Evolutionary conservation across 805 yeast species (phyloP).

Genomic region (Pichia thaimueangensis): DNA sequence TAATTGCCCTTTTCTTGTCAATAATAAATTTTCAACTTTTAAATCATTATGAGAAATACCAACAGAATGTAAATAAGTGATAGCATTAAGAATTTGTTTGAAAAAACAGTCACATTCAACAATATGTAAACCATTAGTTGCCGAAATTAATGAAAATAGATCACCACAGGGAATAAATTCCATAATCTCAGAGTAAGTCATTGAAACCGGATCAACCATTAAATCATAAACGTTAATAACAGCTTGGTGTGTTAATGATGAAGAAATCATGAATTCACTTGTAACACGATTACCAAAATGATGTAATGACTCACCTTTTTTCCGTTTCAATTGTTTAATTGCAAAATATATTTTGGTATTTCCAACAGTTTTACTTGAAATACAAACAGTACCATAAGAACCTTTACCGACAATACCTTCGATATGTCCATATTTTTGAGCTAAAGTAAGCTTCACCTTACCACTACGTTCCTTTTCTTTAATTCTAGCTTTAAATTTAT

Average conservation of each 20-base stretch:
- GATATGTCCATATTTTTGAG: slow-evolving; percentile 44
- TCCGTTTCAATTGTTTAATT: slow-evolving; percentile 66
- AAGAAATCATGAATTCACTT: slow-evolving; percentile 85
- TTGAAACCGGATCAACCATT: slow-evolving; percentile 62
- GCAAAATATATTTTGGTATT: slow-evolving; percentile 49
- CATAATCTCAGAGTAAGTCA: slow-evolving; percentile 85
- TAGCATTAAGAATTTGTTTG: slow-evolving; percentile 78
- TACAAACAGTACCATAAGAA: slow-evolving; percentile 42
- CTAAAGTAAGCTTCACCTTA: slow-evolving; percentile 30
- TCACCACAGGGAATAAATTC: slow-evolving; percentile 92
- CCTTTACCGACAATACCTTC: slow-evolving; percentile 45
- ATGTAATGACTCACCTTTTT: slow-evolving; percentile 50
- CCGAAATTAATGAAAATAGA: slow-evolving; percentile 52
- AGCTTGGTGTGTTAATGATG: slow-evolving; percentile 67
- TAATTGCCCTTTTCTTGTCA: slow-evolving; percentile 59
- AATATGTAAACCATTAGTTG: slow-evolving; percentile 47
- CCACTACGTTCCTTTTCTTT: slow-evolving; percentile 14
- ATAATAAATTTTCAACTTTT: slow-evolving; percentile 78
- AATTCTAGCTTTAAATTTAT: slow-evolving; percentile 28
- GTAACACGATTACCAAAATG: slow-evolving; percentile 68
- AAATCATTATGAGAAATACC: slow-evolving; percentile 94
- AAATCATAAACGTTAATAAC: slow-evolving; percentile 74
- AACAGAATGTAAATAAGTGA: slow-evolving; percentile 78
- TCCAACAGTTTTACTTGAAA: slow-evolving; percentile 37
- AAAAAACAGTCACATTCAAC: slow-evolving; percentile 83